phyloP scores from a whole-genome alignment of 2,329 filamentous ascomycete genomes.

The Aaosphaeria pasadenensis region DNA sequence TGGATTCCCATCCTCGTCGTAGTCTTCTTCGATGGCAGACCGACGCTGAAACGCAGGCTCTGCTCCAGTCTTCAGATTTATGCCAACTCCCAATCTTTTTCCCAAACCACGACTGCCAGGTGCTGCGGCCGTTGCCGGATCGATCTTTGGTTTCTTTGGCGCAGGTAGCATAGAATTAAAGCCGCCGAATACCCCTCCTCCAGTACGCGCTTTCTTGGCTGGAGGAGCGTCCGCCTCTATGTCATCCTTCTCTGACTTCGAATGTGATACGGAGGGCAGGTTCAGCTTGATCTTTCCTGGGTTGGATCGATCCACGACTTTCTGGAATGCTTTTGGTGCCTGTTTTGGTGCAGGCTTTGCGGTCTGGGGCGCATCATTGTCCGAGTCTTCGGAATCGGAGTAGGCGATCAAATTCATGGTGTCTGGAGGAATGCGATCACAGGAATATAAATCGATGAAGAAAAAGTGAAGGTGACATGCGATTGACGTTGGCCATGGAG shows the following conservation, averaged over 20 bases:
- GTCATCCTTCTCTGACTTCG: slow-evolving; percentile 37
- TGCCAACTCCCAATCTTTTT: slow-evolving; percentile 50
- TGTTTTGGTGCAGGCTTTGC: slow-evolving; percentile 29
- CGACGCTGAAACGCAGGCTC: slow-evolving; percentile 77
- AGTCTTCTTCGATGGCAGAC: slow-evolving; percentile 36
- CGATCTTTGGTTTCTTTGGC: slow-evolving; percentile 60
- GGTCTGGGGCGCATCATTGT: slow-evolving; percentile 50
- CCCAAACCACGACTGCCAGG: slow-evolving; percentile 32
- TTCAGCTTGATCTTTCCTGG: slow-evolving; percentile 81
- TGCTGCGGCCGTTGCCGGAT: slow-evolving; percentile 17
- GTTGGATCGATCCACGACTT: slow-evolving; percentile 77
- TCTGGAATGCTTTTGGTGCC: slow-evolving; percentile 64
- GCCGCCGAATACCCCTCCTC: slow-evolving; percentile 66
- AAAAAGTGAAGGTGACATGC: too few relatives aligned
- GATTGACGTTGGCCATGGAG: too few relatives aligned
- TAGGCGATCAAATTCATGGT: slow-evolving; percentile 78
- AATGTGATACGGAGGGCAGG: slow-evolving; percentile 57
- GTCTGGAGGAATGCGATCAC: neutral
- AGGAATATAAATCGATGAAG: neutral
- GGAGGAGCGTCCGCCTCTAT: slow-evolving; percentile 49
- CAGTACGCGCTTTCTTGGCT: slow-evolving; percentile 67
- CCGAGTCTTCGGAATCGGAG: slow-evolving; percentile 72
- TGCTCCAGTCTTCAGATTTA: slow-evolving; percentile 79
- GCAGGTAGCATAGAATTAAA: slow-evolving; percentile 86
- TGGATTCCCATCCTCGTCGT: slow-evolving; percentile 35